Percentiles rank a stretch among this genome's conserved stretches.
Conservation (phyloP, 306 rosid species). For the Mucuna pruriens region DNA sequence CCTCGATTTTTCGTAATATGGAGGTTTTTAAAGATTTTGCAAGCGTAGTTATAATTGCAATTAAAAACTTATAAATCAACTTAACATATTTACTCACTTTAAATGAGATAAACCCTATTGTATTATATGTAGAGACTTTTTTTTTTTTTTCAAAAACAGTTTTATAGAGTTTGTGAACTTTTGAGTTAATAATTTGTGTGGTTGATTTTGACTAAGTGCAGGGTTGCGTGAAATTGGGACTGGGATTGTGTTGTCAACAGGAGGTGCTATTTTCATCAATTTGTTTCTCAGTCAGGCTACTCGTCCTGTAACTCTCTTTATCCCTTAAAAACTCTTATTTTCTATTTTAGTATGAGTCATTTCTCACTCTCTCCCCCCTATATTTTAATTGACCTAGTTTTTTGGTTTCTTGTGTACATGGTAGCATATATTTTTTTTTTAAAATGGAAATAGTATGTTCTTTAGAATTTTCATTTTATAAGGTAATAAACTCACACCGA, state of each 20-base stretch:
- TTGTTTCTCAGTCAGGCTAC: conserved; percentile 57
- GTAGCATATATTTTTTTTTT: not conserved
- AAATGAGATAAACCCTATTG: too few species aligned
- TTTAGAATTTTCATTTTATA: not conserved
- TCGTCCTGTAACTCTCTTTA: conserved; percentile 52
- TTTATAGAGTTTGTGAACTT: not conserved
- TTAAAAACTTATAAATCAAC: too few species aligned
- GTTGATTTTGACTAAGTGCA: not conserved
- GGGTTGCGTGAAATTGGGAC: conserved; percentile 74
- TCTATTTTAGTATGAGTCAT: not conserved
- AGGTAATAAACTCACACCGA: not conserved
- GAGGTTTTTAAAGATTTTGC: not conserved
- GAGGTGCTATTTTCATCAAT: conserved; percentile 55
- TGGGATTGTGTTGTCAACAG: conserved; percentile 46
- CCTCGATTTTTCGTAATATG: too few species aligned
- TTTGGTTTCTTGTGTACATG: not conserved
- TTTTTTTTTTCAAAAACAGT: too few species aligned
- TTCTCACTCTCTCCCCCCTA: too few species aligned
- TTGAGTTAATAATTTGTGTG: not conserved
- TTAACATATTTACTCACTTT: not conserved
- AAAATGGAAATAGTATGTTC: not conserved
- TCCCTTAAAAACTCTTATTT: not conserved
- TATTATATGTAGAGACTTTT: too few species aligned
- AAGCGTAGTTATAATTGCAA: too few species aligned
- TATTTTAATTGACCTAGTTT: not conserved